phyloP scores from a whole-genome alignment of 208 protist species.

The Phytomonas francai region DNA sequence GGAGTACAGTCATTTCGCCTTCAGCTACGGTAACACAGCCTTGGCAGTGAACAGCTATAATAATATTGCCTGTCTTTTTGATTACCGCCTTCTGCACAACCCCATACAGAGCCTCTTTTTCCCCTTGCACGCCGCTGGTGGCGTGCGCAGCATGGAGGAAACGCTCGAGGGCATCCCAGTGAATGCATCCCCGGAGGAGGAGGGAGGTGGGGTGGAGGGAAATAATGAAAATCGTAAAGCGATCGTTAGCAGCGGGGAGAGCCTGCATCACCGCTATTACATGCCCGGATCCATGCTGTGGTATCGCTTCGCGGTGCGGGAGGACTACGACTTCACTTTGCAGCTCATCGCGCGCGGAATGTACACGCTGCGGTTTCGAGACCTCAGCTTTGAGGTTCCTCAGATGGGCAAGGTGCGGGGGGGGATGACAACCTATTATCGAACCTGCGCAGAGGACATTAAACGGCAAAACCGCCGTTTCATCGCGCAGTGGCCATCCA shows the following conservation, averaged over 20 bases:
- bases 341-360: conserved; percentile 74
- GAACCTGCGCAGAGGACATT: conserved; percentile 56
- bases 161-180: conserved; percentile 18
- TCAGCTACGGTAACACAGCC: conserved; percentile 29
- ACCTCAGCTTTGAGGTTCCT: conserved; percentile 73
- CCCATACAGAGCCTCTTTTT: conserved; percentile 37
- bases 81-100: conserved; percentile 58
- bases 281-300: conserved; percentile 35
- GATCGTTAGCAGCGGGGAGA: neutral
- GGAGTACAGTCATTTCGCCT: conserved; percentile 74
- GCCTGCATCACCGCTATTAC: neutral
- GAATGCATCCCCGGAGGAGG: neutral
- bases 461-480: conserved; percentile 59
- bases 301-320: conserved; percentile 79
- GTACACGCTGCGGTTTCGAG: conserved; percentile 71
- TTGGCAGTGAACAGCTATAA: conserved; percentile 79
- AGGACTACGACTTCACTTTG: conserved; percentile 89
- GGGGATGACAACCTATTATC: conserved; percentile 88
- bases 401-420: conserved; percentile 74
- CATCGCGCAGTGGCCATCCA: conserved; percentile 53
- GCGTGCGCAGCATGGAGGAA: conserved; percentile 31
- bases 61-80: conserved; percentile 84
- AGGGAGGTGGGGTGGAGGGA: too few species aligned
- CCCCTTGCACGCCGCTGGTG: conserved; percentile 18
- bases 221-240: too few species aligned